phyloP scores from a whole-genome alignment of 1,284 basidiomycete species.

The Exobasidium rhododendri region DNA sequence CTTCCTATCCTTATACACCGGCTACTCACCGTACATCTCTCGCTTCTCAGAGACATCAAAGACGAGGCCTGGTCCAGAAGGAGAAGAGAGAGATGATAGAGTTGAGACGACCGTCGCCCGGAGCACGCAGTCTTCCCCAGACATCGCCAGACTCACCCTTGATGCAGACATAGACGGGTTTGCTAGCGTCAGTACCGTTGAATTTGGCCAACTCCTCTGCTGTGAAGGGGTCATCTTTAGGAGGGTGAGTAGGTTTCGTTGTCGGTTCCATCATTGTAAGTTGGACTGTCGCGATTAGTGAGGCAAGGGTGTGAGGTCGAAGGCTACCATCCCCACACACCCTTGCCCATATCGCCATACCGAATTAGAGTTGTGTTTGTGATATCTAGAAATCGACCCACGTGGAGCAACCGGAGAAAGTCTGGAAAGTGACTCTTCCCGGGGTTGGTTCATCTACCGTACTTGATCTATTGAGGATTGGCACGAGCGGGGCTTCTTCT shows the following conservation, averaged over 20 bases:
- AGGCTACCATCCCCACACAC: too few species aligned
- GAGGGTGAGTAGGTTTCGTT: conserved; percentile 57
- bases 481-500: too few species aligned
- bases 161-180: conserved; percentile 81
- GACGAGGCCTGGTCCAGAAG: conserved; percentile 63
- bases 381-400: too few species aligned
- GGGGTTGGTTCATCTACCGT: too few species aligned
- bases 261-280: conserved; percentile 23
- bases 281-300: not conserved
- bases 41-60: conserved; percentile 75
- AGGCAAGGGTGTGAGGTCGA: too few species aligned
- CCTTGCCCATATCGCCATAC: conserved; percentile 86
- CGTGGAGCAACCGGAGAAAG: too few species aligned
- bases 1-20: too few species aligned
- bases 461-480: too few species aligned
- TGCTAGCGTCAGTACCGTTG: conserved; percentile 65
- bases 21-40: conserved; percentile 74
- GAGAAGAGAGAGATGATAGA: conserved; percentile 1
- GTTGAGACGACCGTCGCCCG: not conserved
- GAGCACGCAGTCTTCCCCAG: not conserved
- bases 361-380: conserved; percentile 67
- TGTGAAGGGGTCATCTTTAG: conserved; percentile 74
- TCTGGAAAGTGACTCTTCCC: too few species aligned
- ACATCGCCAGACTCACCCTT: conserved; percentile 63
- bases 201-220: conserved; percentile 66